These are phyloP conservation scores for Tricholoma sp. DNA, from an alignment of 768 basidiomycete species.

Conservation along the genomic window DNA sequence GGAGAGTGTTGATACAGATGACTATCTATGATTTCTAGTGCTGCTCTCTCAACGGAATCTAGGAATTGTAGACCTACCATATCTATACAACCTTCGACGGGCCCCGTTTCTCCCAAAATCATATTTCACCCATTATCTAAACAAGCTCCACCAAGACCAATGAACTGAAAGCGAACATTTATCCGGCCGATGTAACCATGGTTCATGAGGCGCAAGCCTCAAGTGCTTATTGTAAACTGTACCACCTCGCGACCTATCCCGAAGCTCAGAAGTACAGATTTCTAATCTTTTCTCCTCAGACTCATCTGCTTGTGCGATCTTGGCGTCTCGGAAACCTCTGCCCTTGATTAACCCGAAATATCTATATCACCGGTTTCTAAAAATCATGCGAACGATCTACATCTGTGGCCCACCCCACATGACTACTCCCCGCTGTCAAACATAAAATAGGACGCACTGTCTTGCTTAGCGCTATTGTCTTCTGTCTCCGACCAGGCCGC, in stretches of 20 bases:
- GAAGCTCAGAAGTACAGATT: neutral
- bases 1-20: conserved; percentile 7
- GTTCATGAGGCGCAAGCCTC: neutral
- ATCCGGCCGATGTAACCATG: neutral
- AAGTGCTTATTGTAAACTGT: neutral
- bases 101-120: conserved; percentile 8
- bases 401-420: neutral
- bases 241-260: neutral
- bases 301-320: neutral
- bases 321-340: neutral
- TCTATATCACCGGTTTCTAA: neutral
- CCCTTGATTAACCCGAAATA: neutral
- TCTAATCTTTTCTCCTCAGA: neutral
- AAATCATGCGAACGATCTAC: no score
- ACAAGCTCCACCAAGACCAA: conserved; percentile 1
- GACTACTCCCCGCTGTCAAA: neutral
- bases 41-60: conserved; percentile 1
- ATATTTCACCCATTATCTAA: conserved; percentile 9
- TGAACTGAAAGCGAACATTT: neutral
- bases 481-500: neutral
- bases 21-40: conserved; percentile 12
- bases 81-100: neutral
- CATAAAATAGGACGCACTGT: neutral
- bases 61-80: neutral
- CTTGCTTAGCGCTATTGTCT: neutral